These are phyloP conservation scores for Penicillium pulvis DNA, from an alignment of 495 filamentous ascomycete species.

Conservation along the genomic window DNA sequence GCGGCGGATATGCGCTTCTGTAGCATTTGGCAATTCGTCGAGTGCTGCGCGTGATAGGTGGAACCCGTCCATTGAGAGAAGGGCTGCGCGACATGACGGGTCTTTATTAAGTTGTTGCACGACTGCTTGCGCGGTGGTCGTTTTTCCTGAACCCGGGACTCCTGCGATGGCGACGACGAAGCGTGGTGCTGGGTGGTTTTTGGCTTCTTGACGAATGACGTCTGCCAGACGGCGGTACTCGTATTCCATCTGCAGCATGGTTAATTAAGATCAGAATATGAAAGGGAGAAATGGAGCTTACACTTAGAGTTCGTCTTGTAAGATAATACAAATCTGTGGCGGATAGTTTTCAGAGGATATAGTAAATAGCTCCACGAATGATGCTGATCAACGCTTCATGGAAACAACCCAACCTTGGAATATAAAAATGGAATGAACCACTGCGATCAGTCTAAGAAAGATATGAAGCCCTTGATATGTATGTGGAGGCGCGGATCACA, in stretches of 20 bases:
- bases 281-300: neutral
- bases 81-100: constrained; percentile 21
- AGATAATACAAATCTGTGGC: neutral
- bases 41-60: constrained; percentile 39
- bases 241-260: constrained; percentile 24
- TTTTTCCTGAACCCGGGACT: constrained; percentile 51
- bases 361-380: neutral
- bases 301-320: neutral
- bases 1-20: constrained; percentile 41
- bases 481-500: constrained; percentile 18
- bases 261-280: neutral
- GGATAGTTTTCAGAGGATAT: neutral
- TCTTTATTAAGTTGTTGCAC: constrained; percentile 32
- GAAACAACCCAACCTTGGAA: neutral
- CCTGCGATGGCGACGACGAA: constrained; percentile 47
- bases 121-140: constrained; percentile 44
- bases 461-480: constrained; percentile 18
- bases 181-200: constrained; percentile 22
- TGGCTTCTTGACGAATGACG: constrained; percentile 26
- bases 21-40: constrained; percentile 37
- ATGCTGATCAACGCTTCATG: neutral
- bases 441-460: neutral
- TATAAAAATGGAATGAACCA: neutral
- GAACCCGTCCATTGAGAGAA: constrained; percentile 48
- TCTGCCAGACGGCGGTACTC: constrained; percentile 29